Evolutionary conservation across 2,329 filamentous ascomycete genomes (phyloP).

Genomic region (Simplicillium aogashimaense): DNA sequence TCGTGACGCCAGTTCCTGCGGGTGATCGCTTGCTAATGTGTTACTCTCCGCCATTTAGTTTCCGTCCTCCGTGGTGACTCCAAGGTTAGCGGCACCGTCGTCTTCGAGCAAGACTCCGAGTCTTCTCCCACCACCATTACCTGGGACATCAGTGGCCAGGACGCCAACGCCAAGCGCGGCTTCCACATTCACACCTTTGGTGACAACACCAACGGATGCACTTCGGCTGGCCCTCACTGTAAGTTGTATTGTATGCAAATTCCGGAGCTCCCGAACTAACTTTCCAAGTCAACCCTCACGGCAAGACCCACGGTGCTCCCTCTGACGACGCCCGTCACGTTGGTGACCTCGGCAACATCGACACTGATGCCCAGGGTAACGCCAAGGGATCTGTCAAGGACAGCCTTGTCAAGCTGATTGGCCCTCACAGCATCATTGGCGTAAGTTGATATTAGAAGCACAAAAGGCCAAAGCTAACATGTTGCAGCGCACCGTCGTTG

Average conservation of each 20-base stretch:
- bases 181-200: conserved; percentile 99
- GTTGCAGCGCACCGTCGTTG: conserved; percentile 76
- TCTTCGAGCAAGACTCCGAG: conserved; percentile 88
- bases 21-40: conserved; percentile 2
- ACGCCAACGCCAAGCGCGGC: conserved; percentile 91
- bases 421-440: conserved; percentile 88
- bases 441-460: conserved; percentile 37
- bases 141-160: conserved; percentile 88
- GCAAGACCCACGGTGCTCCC: conserved; percentile 87
- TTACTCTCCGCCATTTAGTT: conserved; percentile 46
- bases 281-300: conserved; percentile 77
- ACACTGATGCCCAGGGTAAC: conserved; percentile 89
- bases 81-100: conserved; percentile 86
- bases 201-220: conserved; percentile 99
- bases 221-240: conserved; percentile 96
- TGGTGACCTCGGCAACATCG: conserved; percentile 94
- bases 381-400: conserved; percentile 72
- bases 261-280: neutral
- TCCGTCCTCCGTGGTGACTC: conserved; percentile 96
- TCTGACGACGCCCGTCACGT: conserved; percentile 80
- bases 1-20: too few species aligned
- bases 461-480: conserved; percentile 4
- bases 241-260: conserved; percentile 25
- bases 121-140: conserved; percentile 72
- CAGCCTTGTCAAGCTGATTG: conserved; percentile 88